phyloP scores from a whole-genome alignment of 2,329 filamentous ascomycete genomes.

The Pseudofabraea citricarpa region DNA sequence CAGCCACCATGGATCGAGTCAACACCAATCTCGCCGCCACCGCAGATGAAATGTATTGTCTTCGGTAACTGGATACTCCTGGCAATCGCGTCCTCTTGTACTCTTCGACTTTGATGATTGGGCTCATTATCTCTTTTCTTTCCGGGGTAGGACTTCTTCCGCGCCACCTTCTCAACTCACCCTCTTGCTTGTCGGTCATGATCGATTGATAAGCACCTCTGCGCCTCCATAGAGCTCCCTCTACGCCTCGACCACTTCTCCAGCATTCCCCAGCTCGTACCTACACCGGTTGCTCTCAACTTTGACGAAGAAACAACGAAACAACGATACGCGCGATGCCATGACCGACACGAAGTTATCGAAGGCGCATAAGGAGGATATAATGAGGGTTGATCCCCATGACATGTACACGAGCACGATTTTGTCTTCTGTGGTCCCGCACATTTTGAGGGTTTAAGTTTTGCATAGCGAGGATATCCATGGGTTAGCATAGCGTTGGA shows the following conservation, averaged over 20 bases:
- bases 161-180: conserved; percentile 26
- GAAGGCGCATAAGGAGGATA: conserved; percentile 23
- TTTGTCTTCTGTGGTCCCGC: too few relatives aligned
- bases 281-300: conserved; percentile 10
- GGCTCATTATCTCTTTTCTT: conserved; percentile 27
- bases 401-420: too few relatives aligned
- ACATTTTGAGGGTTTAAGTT: too few relatives aligned
- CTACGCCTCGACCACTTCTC: conserved; percentile 6
- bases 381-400: too few relatives aligned
- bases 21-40: conserved; percentile 19
- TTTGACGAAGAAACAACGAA: conserved; percentile 9
- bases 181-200: conserved; percentile 25
- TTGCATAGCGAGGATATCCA: conserved; percentile 22
- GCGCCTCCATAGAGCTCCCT: conserved; percentile 19
- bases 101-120: conserved; percentile 27
- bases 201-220: conserved; percentile 20
- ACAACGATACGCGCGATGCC: conserved; percentile 17
- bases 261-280: conserved; percentile 4
- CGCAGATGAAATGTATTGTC: conserved; percentile 30
- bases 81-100: conserved; percentile 25
- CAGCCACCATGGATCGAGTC: conserved; percentile 24
- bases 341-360: conserved; percentile 26
- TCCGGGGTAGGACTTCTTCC: conserved; percentile 23
- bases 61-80: conserved; percentile 29
- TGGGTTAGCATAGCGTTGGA: conserved; percentile 22